Evolutionary conservation across 257 asterid species (phyloP).

Genomic region (Ocimum tenuiflorum): DNA sequence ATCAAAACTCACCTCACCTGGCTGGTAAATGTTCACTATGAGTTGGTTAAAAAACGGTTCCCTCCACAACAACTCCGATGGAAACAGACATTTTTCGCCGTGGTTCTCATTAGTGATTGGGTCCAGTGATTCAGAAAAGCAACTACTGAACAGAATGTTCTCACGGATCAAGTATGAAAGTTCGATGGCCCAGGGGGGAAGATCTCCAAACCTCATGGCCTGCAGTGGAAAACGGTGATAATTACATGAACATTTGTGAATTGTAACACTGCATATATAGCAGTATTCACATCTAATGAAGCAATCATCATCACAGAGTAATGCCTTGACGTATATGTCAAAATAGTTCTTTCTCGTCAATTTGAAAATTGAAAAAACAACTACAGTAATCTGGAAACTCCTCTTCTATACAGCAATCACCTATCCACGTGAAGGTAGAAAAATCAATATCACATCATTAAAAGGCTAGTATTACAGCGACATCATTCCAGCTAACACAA

Average conservation of each 20-base stretch:
- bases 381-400: too few relatives aligned
- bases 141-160: constrained; percentile 24
- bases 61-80: constrained; percentile 58
- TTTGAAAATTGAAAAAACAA: too few relatives aligned
- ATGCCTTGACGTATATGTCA: not conserved
- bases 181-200: constrained; percentile 75
- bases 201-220: constrained; percentile 96
- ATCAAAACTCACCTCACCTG: constrained; percentile 73
- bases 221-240: not conserved
- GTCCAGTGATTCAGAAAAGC: constrained; percentile 18
- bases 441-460: too few relatives aligned
- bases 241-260: not conserved
- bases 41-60: constrained; percentile 83
- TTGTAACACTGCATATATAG: not conserved
- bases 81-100: constrained; percentile 30
- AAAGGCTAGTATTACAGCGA: too few relatives aligned
- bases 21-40: constrained; percentile 72
- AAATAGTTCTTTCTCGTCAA: too few relatives aligned
- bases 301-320: not conserved
- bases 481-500: too few relatives aligned
- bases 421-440: too few relatives aligned
- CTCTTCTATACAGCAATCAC: too few relatives aligned
- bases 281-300: not conserved
- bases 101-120: too few relatives aligned
- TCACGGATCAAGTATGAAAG: constrained; percentile 50